Evolutionary conservation across 2,329 filamentous ascomycete species (phyloP).

Genomic region (Paecilomyces formosus): DNA sequence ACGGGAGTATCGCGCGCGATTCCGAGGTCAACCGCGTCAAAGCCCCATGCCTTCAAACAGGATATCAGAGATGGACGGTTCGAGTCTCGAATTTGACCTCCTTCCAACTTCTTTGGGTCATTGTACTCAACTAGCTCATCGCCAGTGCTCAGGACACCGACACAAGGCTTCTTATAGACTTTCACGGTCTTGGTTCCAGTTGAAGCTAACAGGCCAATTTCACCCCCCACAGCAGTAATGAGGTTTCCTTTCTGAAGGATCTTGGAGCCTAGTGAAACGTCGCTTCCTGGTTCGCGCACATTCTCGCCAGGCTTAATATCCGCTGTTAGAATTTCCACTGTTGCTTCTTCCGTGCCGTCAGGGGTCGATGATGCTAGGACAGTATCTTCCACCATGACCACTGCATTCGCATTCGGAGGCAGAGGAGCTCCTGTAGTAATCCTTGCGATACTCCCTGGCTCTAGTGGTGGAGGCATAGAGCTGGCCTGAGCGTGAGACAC

Average conservation of each 20-base stretch:
- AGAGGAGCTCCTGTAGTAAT: constrained; percentile 94
- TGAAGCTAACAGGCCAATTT: constrained; percentile 82
- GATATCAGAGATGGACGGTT: constrained; percentile 84
- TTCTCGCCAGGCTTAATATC: constrained; percentile 75
- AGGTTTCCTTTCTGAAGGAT: constrained; percentile 72
- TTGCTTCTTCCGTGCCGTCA: constrained; percentile 75
- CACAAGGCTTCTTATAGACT: constrained; percentile 66
- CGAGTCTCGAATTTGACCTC: constrained; percentile 87
- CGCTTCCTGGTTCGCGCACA: constrained; percentile 82
- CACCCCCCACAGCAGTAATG: constrained; percentile 81
- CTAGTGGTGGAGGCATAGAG: constrained; percentile 53
- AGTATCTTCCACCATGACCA: constrained; percentile 97
- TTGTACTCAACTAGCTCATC: constrained; percentile 83
- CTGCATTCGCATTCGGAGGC: constrained; percentile 78
- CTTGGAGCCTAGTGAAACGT: constrained; percentile 61
- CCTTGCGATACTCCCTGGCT: constrained; percentile 69
- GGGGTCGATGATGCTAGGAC: constrained; percentile 65
- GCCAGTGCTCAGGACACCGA: constrained; percentile 87
- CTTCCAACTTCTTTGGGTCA: constrained; percentile 50
- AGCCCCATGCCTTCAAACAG: constrained; percentile 66
- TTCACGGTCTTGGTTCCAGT: constrained; percentile 66
- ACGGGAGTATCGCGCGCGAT: constrained; percentile 58
- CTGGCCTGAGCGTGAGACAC: constrained; percentile 78
- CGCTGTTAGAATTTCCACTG: constrained; percentile 77
- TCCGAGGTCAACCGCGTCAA: constrained; percentile 73